These are phyloP conservation scores for Ilex aquifolium DNA, from an alignment of 257 asterid species.

Conservation along the genomic window DNA sequence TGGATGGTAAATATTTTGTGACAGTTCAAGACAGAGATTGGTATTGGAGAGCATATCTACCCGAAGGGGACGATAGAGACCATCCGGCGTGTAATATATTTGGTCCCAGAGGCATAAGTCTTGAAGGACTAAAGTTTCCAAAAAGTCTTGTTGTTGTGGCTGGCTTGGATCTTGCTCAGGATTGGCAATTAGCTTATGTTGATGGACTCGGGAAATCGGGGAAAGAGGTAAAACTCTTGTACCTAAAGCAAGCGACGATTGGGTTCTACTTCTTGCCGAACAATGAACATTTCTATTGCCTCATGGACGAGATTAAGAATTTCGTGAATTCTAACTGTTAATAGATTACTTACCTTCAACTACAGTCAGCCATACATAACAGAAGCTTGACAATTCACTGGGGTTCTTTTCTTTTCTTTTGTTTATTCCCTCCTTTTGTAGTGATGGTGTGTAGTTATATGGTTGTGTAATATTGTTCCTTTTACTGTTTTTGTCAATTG, in stretches of 20 bases:
- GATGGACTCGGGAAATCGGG: conserved; percentile 50
- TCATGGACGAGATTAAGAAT: conserved; percentile 56
- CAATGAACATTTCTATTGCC: conserved; percentile 53
- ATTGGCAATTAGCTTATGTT: conserved; percentile 73
- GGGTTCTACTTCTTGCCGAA: conserved; percentile 91
- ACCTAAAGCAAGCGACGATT: conserved; percentile 63
- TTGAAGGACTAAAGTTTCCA: conserved; percentile 41
- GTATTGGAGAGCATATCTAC: conserved; percentile 85
- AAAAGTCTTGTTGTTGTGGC: conserved; percentile 76
- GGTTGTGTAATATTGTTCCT: conserved; percentile 8
- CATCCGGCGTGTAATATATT: conserved; percentile 84
- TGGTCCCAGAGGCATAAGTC: conserved; percentile 48
- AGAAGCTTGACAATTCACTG: conserved; percentile 17
- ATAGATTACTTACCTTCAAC: conserved; percentile 6
- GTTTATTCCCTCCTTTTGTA: conserved; percentile 2
- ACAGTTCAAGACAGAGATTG: conserved; percentile 71
- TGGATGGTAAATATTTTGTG: conserved; percentile 77
- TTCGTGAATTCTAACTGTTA: conserved; percentile 37
- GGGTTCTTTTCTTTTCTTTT: background rate
- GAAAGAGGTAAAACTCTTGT: conserved; percentile 49
- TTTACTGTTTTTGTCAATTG: conserved; percentile 2
- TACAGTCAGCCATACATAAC: conserved; percentile 12
- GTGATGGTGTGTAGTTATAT: conserved; percentile 14
- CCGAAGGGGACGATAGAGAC: conserved; percentile 72
- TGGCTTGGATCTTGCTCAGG: conserved; percentile 73